Conservation (phyloP, 2,329 filamentous ascomycete genomes). For the Geosmithia putterillii region DNA sequence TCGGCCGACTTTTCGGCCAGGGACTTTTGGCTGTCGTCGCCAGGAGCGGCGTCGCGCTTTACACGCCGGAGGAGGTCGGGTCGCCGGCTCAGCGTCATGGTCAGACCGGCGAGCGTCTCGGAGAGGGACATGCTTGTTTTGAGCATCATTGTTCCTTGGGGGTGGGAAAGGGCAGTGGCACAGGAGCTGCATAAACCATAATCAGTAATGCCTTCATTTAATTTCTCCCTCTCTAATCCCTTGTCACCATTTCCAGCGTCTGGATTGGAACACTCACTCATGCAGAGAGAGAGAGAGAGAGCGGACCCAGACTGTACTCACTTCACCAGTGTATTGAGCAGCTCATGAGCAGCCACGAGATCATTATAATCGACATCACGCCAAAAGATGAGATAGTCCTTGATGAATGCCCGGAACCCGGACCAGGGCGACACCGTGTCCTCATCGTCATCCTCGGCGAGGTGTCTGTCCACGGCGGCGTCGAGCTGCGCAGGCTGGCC, state of each 20-base stretch:
- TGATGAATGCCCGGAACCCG: constrained; percentile 67
- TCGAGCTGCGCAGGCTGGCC: constrained; percentile 28
- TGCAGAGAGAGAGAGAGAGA: neutral
- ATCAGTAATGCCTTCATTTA: neutral
- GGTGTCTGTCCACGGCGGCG: constrained; percentile 46
- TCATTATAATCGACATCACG: constrained; percentile 69
- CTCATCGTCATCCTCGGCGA: constrained; percentile 50
- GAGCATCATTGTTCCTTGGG: constrained; percentile 70
- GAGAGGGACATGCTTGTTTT: constrained; percentile 75
- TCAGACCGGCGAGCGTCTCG: constrained; percentile 66
- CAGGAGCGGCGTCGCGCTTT: constrained; percentile 21
- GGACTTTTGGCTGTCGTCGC: constrained; percentile 58
- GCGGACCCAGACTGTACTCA: constrained; percentile 28
- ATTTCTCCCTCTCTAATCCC: too few species aligned
- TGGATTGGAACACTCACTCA: too few species aligned
- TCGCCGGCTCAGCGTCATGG: constrained; percentile 70
- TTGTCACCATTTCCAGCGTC: too few species aligned
- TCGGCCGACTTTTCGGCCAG: constrained; percentile 82
- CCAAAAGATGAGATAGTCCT: constrained; percentile 70
- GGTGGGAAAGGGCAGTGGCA: constrained; percentile 69
- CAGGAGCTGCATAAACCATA: constrained; percentile 47
- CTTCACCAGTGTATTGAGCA: constrained; percentile 64
- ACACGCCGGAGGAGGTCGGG: constrained; percentile 65
- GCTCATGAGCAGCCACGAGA: constrained; percentile 60
- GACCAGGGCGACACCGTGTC: constrained; percentile 59